Conservation (phyloP, 305 asterid genomes). For the Fraxinus floribunda region DNA sequence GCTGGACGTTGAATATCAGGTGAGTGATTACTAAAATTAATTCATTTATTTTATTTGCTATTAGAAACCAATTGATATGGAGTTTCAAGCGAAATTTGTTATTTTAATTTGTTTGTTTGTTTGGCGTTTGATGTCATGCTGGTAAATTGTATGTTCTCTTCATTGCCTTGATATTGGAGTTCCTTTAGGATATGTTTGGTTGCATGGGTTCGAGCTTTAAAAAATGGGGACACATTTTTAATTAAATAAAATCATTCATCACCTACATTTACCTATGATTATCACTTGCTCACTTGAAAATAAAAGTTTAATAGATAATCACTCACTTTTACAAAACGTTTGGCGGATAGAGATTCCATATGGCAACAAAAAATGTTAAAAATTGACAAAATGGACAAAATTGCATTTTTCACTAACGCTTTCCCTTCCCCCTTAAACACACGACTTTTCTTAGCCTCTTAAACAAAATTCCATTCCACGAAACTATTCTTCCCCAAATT, state of each 20-base stretch:
- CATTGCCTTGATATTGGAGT: not conserved
- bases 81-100: not conserved
- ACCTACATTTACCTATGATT: not conserved
- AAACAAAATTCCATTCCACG: too few relatives aligned
- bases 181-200: not conserved
- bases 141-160: not conserved
- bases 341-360: not conserved
- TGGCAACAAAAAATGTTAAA: not conserved
- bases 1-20: constrained; percentile 52
- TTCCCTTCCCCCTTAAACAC: too few relatives aligned
- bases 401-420: not conserved
- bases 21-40: not conserved
- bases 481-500: too few relatives aligned
- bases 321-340: not conserved
- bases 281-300: not conserved
- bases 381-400: not conserved
- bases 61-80: not conserved
- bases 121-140: not conserved
- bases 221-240: not conserved
- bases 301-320: not conserved
- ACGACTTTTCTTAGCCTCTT: too few relatives aligned
- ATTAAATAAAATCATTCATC: not conserved
- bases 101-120: not conserved
- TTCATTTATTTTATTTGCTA: not conserved
- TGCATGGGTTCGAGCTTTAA: not conserved